Percentiles rank a stretch among this genome's conserved stretches.
These are phyloP conservation scores for Calonectria leucothoes DNA, from an alignment of 2,329 filamentous ascomycete genomes.

Conservation along the genomic window DNA sequence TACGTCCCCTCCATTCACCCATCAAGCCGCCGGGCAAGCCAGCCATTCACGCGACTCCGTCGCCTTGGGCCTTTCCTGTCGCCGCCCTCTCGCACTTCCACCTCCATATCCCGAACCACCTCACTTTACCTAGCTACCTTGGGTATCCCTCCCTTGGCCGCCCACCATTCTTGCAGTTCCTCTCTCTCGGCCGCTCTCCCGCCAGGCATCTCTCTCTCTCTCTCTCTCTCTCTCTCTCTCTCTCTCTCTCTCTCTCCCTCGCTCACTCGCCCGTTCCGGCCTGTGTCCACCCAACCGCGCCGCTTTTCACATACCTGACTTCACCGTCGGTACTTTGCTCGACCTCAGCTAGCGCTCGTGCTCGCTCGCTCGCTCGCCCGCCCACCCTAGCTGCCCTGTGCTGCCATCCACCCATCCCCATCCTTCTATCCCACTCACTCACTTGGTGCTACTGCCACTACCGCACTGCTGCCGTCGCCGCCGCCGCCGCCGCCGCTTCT, in stretches of 20 bases:
- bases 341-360: slow-evolving; percentile 11
- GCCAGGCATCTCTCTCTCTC: no score
- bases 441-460: slow-evolving; percentile 28
- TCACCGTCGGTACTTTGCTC: slow-evolving; percentile 13
- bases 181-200: slow-evolving; percentile 2
- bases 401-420: slow-evolving; percentile 26
- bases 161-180: slow-evolving; percentile 6
- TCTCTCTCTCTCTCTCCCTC: slow-evolving; percentile 4
- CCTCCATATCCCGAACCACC: not conserved
- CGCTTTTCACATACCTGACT: slow-evolving; percentile 13
- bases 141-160: slow-evolving; percentile 12
- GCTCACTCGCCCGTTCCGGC: slow-evolving; percentile 9
- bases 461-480: slow-evolving; percentile 33
- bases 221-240: no score
- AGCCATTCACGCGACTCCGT: not conserved
- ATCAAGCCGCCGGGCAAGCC: slow-evolving; percentile 25
- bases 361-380: not conserved
- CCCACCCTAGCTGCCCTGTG: not conserved
- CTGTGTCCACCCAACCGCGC: slow-evolving; percentile 2
- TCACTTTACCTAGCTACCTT: not conserved
- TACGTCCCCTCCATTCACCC: slow-evolving; percentile 17
- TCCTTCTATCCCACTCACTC: slow-evolving; percentile 26
- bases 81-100: not conserved
- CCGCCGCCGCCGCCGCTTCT: slow-evolving; percentile 13
- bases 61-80: not conserved